Conservation (phyloP, 768 basidiomycete species). For the Psilocybe sp. region DNA sequence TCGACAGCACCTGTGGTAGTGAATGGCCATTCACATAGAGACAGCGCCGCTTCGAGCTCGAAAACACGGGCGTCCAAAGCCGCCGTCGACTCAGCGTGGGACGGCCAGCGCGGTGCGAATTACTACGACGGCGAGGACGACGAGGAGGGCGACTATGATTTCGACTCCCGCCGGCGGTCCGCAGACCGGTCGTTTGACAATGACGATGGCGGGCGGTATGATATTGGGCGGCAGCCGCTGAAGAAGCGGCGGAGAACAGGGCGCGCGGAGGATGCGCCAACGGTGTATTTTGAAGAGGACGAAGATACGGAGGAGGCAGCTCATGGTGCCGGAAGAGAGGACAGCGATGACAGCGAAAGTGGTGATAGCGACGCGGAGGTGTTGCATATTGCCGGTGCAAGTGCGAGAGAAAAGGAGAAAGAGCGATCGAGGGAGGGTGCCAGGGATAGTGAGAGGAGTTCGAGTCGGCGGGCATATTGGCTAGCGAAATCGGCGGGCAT, state of each 20-base stretch:
- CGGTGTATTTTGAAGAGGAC: conserved; percentile 52
- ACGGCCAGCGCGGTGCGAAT: conserved; percentile 5
- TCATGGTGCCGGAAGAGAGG: conserved; percentile 15
- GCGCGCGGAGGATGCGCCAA: conserved; percentile 34
- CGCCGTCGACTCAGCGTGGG: conserved; percentile 10
- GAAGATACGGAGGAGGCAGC: conserved; percentile 24
- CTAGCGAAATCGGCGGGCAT: conserved; percentile 47
- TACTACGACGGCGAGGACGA: conserved; percentile 16
- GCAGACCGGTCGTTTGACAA: conserved; percentile 6
- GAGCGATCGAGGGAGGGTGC: too few species aligned
- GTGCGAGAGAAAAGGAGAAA: too few species aligned
- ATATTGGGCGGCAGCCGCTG: conserved; percentile 45
- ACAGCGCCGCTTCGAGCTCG: conserved; percentile 3
- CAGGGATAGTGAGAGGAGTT: conserved; percentile 16
- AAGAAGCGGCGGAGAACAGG: conserved; percentile 46
- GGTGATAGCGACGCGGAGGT: conserved; percentile 3
- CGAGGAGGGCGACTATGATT: neutral
- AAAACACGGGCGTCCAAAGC: conserved; percentile 8
- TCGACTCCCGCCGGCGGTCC: conserved; percentile 7
- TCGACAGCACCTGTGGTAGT: conserved; percentile 12
- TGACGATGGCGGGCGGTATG: conserved; percentile 61
- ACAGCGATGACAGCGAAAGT: conserved; percentile 6
- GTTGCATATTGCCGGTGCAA: neutral
- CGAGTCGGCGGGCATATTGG: conserved; percentile 53
- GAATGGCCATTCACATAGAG: neutral